Base-by-base conservation (phyloP, 805 yeast genomes). In the Yamadazyma sp. region DNA sequence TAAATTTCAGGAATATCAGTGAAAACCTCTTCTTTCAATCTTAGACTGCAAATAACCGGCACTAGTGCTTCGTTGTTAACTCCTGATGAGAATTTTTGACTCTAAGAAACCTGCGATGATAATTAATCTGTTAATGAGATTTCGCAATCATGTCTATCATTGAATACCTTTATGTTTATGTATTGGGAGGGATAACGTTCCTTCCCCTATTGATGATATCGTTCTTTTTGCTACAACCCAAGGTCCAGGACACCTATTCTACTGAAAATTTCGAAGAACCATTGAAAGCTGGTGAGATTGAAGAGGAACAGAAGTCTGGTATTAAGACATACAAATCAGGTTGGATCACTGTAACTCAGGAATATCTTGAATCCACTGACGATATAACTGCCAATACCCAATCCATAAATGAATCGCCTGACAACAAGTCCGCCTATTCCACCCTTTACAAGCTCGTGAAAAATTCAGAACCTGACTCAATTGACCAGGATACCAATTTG, bases 271-370 rank as follows among this genome's bases (percentile, higher is more conserved):
- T 12, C 13, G 16, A 8, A 6, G 47, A 46, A 49, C 52, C 17
- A 33, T 39, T 34, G 33, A 78, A 73, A 43, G 78, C 81, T 4
- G 84, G 84, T 0, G 80, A 75, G 40, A 49, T 82, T n/a, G 80
- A 81, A 38, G 89, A 84, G 47, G 58, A 60, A 9, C 58, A 62
- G 25, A 65, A 69, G n/a, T 55, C 75, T 0, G 94, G 93, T 3
- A 75, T 82, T 1, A 76, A 78, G 17, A 73, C 86, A 0, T 72
- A 59, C 46, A 76, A 72, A 52, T 64, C 76, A 8, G 96, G 95
- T 7, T 86, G 94, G 95, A 60, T 87, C 2, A 76, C 82, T 2
- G 89, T 89, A n/a, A 84, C 95, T 0, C 80, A 78, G 41, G 91
- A 84, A 45, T 85, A 81, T 53, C 31, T 66, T 26, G 71, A 66